phyloP scores from a whole-genome alignment of 148 eudicot genomes.

The Silene uniflora region DNA sequence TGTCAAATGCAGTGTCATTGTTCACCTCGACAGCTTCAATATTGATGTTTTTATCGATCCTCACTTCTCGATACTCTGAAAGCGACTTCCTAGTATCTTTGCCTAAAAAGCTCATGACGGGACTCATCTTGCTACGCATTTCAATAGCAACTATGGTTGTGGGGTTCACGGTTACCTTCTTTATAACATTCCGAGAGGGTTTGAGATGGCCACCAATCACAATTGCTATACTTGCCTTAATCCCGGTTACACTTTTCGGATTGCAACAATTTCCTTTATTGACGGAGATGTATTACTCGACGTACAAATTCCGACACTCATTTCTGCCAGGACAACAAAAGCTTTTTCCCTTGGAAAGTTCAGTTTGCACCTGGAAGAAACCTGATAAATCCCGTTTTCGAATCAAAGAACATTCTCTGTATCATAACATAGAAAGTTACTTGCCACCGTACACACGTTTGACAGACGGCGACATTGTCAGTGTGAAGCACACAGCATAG shows the following conservation, averaged over 20 bases:
- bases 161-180: constrained; percentile 20
- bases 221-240: constrained; percentile 15
- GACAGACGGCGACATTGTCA: not conserved
- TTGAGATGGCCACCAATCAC: constrained; percentile 2
- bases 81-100: constrained; percentile 26
- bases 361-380: not conserved
- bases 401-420: not conserved
- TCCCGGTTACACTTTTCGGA: constrained; percentile 19
- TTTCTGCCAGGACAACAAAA: constrained; percentile 2
- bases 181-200: too few species aligned
- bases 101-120: too few species aligned
- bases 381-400: not conserved
- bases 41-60: constrained; percentile 24
- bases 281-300: constrained; percentile 12
- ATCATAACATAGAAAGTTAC: not conserved
- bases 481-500: not conserved
- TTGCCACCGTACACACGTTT: not conserved
- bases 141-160: constrained; percentile 31
- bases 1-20: constrained; percentile 20
- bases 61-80: constrained; percentile 27
- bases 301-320: constrained; percentile 3
- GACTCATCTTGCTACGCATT: constrained; percentile 20
- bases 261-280: constrained; percentile 24
- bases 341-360: not conserved
- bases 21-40: too few species aligned